phyloP scores from a whole-genome alignment of 495 filamentous ascomycete species.

The Trichoderma gamsii region DNA sequence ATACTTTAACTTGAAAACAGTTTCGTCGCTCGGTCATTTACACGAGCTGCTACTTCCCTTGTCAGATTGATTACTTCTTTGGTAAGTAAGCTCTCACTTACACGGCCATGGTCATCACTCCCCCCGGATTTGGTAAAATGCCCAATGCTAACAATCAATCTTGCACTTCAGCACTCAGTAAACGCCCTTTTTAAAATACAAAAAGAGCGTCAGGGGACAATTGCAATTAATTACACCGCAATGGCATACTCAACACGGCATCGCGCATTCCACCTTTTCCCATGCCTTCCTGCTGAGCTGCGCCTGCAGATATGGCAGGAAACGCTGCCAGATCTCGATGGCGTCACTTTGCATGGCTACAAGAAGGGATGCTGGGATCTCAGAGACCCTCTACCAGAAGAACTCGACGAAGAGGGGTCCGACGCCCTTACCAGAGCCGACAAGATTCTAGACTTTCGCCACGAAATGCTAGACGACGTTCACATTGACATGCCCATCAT shows the following conservation, averaged over 20 bases:
- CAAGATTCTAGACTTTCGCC: background rate
- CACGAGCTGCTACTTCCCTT: too few relatives aligned
- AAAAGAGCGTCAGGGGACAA: background rate
- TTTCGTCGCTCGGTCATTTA: too few relatives aligned
- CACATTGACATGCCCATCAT: background rate
- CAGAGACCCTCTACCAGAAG: background rate
- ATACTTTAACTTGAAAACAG: too few relatives aligned
- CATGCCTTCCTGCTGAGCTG: background rate
- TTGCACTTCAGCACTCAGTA: too few relatives aligned
- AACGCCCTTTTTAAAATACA: background rate
- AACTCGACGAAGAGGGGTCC: background rate
- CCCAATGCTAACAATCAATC: too few relatives aligned
- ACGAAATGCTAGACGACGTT: background rate
- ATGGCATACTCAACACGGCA: background rate
- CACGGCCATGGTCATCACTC: too few relatives aligned
- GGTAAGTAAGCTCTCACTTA: too few relatives aligned
- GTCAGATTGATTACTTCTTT: too few relatives aligned
- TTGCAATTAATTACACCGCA: background rate
- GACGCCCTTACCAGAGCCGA: background rate
- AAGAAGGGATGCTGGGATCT: background rate
- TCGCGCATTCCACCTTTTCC: background rate
- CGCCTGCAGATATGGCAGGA: background rate
- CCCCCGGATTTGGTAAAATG: too few relatives aligned
- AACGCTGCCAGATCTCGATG: background rate
- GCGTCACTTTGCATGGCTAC: background rate